Conservation (phyloP, 306 rosid species). For the Quercus variabilis region DNA sequence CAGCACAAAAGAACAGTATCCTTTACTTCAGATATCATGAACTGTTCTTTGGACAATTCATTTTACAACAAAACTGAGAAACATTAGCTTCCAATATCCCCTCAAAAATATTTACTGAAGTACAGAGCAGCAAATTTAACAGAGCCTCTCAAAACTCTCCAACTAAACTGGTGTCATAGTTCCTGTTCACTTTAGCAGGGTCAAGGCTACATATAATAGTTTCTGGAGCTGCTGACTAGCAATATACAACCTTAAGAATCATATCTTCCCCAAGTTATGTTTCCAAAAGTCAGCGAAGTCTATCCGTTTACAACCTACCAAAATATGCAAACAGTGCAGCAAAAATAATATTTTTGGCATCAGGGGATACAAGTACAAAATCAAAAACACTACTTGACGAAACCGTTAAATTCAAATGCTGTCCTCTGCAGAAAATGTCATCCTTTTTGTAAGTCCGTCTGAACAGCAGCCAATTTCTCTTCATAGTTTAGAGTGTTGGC, state of each 20-base stretch:
- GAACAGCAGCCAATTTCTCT: slow-evolving; percentile 42
- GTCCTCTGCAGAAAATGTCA: slow-evolving; percentile 15
- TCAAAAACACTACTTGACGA: slow-evolving; percentile 7
- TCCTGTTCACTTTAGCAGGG: slow-evolving; percentile 16
- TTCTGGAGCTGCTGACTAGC: slow-evolving; percentile 23
- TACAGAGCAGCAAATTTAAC: slow-evolving; percentile 7
- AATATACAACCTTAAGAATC: slow-evolving; percentile 35
- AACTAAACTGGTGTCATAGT: not conserved
- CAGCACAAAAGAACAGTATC: not conserved
- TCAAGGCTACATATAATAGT: slow-evolving; percentile 9
- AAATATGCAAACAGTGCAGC: slow-evolving; percentile 32
- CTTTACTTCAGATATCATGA: slow-evolving; percentile 5
- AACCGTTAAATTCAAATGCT: not conserved
- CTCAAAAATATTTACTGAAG: slow-evolving; percentile 12
- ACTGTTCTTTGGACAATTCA: not conserved
- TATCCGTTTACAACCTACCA: slow-evolving; percentile 50
- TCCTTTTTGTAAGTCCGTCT: slow-evolving; percentile 20
- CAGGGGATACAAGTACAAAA: slow-evolving; percentile 28
- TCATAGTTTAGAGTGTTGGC: slow-evolving; percentile 64
- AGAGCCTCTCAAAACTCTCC: slow-evolving; percentile 8
- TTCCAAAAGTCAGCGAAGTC: slow-evolving; percentile 45
- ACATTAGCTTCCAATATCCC: not conserved
- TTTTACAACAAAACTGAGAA: not conserved
- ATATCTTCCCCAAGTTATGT: slow-evolving; percentile 32
- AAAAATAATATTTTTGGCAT: slow-evolving; percentile 20